phyloP scores from a whole-genome alignment of 768 basidiomycete species.

The Naematelia encephala region DNA sequence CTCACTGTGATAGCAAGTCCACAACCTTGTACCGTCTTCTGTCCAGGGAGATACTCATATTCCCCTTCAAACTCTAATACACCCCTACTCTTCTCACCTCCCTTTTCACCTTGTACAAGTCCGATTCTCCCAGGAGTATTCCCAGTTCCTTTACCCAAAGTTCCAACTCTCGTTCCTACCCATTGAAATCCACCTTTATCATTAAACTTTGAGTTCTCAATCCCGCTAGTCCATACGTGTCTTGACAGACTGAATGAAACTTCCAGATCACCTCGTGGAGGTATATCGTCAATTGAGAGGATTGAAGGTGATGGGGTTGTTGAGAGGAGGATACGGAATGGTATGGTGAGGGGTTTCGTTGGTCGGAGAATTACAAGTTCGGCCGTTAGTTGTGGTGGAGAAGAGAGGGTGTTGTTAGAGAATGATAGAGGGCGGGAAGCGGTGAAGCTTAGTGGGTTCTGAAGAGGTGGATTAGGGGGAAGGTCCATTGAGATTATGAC shows the following conservation, averaged over 20 bases:
- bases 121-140: background rate
- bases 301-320: constrained; percentile 4
- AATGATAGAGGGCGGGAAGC: background rate
- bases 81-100: background rate
- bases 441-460: background rate
- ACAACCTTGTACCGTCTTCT: constrained; percentile 9
- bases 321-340: constrained; percentile 1
- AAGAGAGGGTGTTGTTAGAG: constrained; percentile 2
- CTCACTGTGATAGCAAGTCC: constrained; percentile 13
- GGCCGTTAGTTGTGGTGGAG: background rate
- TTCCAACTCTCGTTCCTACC: constrained; percentile 8
- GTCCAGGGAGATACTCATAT: constrained; percentile 6
- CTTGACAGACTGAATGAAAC: constrained; percentile 9
- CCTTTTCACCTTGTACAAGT: background rate
- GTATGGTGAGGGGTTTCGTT: constrained; percentile 4
- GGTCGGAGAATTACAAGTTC: background rate
- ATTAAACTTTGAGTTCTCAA: constrained; percentile 10
- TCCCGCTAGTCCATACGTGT: constrained; percentile 12
- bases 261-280: constrained; percentile 1
- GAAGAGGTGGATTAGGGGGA: constrained; percentile 1
- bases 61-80: constrained; percentile 11
- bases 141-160: background rate
- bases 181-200: constrained; percentile 12
- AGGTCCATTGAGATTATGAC: constrained; percentile 3
- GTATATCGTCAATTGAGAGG: constrained; percentile 5